Conservation (phyloP, 208 protist species). For the Acanthamoeba rhysodes region DNA sequence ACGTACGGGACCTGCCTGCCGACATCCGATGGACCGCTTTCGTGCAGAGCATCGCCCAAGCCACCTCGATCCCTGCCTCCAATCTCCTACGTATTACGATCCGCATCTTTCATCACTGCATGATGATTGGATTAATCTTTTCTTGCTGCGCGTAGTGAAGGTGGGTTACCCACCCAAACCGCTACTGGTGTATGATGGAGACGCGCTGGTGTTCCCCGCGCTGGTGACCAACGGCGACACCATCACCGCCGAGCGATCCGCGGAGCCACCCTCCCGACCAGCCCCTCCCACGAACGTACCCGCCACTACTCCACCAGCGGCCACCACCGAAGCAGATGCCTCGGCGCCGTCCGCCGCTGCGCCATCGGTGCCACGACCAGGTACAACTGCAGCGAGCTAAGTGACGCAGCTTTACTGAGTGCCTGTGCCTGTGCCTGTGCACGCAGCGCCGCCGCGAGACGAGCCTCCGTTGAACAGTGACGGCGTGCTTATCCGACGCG, state of each 20-base stretch:
- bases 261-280: not conserved
- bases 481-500: not conserved
- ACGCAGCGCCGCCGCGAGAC: not conserved
- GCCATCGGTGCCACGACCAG: not conserved
- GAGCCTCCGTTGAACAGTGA: constrained; percentile 23
- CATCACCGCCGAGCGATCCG: constrained; percentile 16
- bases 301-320: not conserved
- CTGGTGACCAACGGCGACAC: constrained; percentile 42
- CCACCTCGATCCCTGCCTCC: not conserved
- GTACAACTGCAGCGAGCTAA: too few species aligned
- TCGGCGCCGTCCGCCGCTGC: not conserved
- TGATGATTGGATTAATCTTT: too few species aligned
- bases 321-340: not conserved
- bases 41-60: not conserved
- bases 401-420: too few species aligned
- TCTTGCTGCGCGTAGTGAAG: not conserved
- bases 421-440: too few species aligned
- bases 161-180: constrained; percentile 4
- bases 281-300: not conserved
- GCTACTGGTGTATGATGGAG: not conserved
- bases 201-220: not conserved
- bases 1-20: constrained; percentile 2
- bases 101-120: too few species aligned
- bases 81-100: not conserved
- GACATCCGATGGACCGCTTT: not conserved